Percentiles rank a stretch among this genome's conserved stretches.
Evolutionary conservation across 2,329 filamentous ascomycete genomes (phyloP).

Genomic region (Tolypocladium tropicale): DNA sequence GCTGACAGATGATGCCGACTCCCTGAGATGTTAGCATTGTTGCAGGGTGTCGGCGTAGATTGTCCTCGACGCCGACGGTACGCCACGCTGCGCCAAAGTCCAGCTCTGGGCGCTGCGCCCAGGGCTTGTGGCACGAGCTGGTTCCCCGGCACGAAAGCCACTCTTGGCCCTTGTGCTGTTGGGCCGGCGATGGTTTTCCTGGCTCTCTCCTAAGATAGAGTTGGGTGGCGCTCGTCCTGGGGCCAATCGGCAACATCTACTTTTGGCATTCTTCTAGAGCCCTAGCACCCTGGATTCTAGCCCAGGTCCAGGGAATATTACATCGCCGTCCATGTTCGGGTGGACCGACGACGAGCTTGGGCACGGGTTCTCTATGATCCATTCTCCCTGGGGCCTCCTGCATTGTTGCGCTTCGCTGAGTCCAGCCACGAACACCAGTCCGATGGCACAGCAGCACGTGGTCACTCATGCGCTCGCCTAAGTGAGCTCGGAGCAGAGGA

Average conservation of each 20-base stretch:
- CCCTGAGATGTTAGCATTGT: background rate
- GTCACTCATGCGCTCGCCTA: background rate
- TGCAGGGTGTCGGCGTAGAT: background rate
- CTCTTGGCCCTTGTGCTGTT: too few species aligned
- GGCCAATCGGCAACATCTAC: background rate
- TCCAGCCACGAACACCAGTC: background rate
- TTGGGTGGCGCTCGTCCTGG: background rate
- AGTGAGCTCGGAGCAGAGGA: background rate
- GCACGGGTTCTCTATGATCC: background rate
- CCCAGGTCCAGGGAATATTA: background rate
- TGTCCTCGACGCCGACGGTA: background rate
- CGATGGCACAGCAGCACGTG: background rate
- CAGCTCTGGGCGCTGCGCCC: background rate
- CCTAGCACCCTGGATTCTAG: background rate
- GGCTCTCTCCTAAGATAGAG: background rate
- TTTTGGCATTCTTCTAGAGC: background rate
- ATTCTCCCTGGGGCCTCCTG: background rate
- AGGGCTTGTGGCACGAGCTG: background rate
- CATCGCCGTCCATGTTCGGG: background rate
- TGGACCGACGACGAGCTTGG: background rate
- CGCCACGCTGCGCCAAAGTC: background rate
- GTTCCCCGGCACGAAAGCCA: background rate
- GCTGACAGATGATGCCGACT: background rate
- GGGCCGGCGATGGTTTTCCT: background rate
- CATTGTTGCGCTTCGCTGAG: background rate